phyloP scores from a whole-genome alignment of 805 yeast species.

The Candida insectalens region DNA sequence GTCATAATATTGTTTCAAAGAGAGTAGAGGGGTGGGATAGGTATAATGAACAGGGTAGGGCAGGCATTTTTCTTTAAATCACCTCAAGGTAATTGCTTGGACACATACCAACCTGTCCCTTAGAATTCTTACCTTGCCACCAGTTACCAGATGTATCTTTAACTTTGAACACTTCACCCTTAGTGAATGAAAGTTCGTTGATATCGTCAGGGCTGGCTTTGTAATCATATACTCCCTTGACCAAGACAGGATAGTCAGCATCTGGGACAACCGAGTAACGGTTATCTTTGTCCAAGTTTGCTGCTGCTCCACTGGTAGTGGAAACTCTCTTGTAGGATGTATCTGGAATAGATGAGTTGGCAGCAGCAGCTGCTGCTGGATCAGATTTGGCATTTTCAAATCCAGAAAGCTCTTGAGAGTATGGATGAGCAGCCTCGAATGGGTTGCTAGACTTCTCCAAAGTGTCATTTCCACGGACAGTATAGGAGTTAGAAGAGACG shows the following conservation, averaged over 20 bases:
- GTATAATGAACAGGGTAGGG: no score
- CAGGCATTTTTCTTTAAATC: conserved; percentile 25
- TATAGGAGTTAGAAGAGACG: no score
- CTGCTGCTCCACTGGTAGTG: no score
- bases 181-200: conserved; percentile 81
- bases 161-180: conserved; percentile 86
- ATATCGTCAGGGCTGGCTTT: conserved; percentile 88
- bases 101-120: conserved; percentile 92
- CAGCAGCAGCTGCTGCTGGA: conserved; percentile 24
- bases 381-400: conserved; percentile 8
- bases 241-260: conserved; percentile 64
- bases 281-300: no score
- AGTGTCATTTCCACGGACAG: background rate
- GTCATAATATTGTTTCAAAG: no score
- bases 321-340: conserved; percentile 82
- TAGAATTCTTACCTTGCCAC: conserved; percentile 93
- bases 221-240: conserved; percentile 79
- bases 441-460: conserved; percentile 1
- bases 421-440: conserved; percentile 3
- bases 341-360: conserved; percentile 86
- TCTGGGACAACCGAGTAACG: conserved; percentile 8
- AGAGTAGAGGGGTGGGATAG: no score
- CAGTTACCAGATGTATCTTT: conserved; percentile 92
- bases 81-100: conserved; percentile 90
- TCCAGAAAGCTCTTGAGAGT: conserved; percentile 7